A percentile compares a stretch with the other conserved stretches of the same genome.
Evolutionary conservation across 129 eudicot species (phyloP).

Genomic region (carrot (Daucus carota)): DNA sequence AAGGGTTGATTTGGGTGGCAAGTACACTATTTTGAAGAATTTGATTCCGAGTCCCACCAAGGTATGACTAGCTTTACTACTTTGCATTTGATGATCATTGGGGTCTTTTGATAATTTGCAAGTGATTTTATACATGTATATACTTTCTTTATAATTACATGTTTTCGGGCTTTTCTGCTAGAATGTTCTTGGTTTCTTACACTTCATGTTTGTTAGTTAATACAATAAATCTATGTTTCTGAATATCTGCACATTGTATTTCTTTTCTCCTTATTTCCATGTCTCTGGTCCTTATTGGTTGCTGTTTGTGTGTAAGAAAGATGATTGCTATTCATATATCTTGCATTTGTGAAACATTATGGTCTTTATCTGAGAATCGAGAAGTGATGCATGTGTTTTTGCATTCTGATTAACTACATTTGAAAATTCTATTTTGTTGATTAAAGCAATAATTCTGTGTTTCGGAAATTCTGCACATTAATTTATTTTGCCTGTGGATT

Average conservation of each 20-base stretch:
- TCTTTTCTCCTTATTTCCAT: not conserved
- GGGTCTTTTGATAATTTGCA: not conserved
- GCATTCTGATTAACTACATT: not conserved
- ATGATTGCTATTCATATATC: not conserved
- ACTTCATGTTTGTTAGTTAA: not conserved
- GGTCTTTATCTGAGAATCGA: not conserved
- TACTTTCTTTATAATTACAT: not conserved
- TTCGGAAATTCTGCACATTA: not conserved
- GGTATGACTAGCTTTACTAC: constrained; percentile 33
- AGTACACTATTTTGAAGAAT: constrained; percentile 44
- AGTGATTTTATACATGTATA: not conserved
- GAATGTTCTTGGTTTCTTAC: not conserved
- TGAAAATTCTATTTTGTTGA: not conserved
- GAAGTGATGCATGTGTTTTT: not conserved
- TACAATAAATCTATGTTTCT: not conserved
- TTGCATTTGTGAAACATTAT: not conserved
- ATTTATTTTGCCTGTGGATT: not conserved
- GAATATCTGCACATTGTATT: not conserved
- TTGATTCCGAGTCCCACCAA: constrained; percentile 74
- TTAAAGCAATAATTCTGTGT: not conserved
- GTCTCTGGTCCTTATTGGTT: not conserved
- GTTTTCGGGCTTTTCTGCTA: not conserved
- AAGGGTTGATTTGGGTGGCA: constrained; percentile 61
- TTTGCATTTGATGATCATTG: not conserved
- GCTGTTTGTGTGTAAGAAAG: not conserved